These are phyloP conservation scores for Fusarium sp. DNA, from an alignment of 2,329 filamentous ascomycete genomes.

Conservation along the genomic window DNA sequence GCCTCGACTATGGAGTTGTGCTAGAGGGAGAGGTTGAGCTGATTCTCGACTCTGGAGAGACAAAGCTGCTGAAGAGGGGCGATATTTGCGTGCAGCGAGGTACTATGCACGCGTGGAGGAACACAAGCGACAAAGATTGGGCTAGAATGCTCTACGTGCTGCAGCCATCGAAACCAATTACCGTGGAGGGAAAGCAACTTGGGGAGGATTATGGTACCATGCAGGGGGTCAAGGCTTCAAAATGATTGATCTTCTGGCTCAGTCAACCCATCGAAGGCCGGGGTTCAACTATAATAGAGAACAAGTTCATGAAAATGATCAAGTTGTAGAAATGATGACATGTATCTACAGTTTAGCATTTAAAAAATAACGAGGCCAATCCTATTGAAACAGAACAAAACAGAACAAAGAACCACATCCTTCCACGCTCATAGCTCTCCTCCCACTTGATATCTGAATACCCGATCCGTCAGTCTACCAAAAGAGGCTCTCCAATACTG, in stretches of 20 bases:
- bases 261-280: no score
- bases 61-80: slow-evolving; percentile 58
- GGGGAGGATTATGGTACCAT: slow-evolving; percentile 51
- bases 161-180: slow-evolving; percentile 36
- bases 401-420: not conserved
- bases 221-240: slow-evolving; percentile 38
- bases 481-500: slow-evolving; percentile 28
- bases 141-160: slow-evolving; percentile 57
- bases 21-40: slow-evolving; percentile 67
- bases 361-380: no score
- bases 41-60: slow-evolving; percentile 63
- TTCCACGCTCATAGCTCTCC: slow-evolving; percentile 17
- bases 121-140: slow-evolving; percentile 58
- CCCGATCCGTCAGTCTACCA: slow-evolving; percentile 22
- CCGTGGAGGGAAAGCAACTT: slow-evolving; percentile 32
- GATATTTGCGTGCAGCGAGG: slow-evolving; percentile 67
- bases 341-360: no score
- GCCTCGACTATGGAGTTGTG: slow-evolving; percentile 66
- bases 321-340: no score
- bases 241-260: not conserved
- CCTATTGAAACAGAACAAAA: no score
- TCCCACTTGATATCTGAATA: slow-evolving; percentile 28
- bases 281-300: no score
- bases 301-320: no score
- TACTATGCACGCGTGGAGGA: slow-evolving; percentile 68